Evolutionary conservation across 345 rosid genomes (phyloP).

Genomic region (sweet orange (Citrus sinensis)): DVS_A1.0 CM039169.1:28094001-28094500

Average conservation of each 20-base stretch:
- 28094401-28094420: too few relatives aligned
- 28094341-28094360: background rate
- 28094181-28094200: background rate
- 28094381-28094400: too few relatives aligned
- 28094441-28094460: too few relatives aligned
- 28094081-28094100: background rate
- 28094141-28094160: background rate
- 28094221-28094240: slow-evolving; percentile 13
- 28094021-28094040: too few relatives aligned
- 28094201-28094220: slow-evolving; percentile 10
- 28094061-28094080: slow-evolving; percentile 9
- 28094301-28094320: too few relatives aligned
- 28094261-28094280: background rate
- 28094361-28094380: too few relatives aligned
- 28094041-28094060: background rate
- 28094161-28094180: background rate
- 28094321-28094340: background rate
- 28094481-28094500: too few relatives aligned
- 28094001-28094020: too few relatives aligned
- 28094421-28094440: too few relatives aligned
- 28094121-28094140: background rate
- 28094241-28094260: background rate
- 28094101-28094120: background rate
- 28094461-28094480: too few relatives aligned
- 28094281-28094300: background rate